Conservation (phyloP, 306 rosid genomes). For the Cucumis hystrix region DNA sequence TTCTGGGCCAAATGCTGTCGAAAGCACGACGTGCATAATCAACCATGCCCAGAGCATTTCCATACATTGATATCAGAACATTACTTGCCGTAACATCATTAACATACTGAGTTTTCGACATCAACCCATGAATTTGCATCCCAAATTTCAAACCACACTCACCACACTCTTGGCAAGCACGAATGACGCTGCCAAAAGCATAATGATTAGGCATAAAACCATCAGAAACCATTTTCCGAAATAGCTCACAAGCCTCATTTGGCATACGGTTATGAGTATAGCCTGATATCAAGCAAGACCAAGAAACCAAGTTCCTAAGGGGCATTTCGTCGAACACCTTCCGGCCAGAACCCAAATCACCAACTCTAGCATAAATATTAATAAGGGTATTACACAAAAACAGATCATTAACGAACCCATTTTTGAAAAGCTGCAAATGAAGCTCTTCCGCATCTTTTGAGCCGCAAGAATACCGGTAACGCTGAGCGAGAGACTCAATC, state of each 20-base stretch:
- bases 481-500: slow-evolving; percentile 19
- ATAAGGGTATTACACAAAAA: slow-evolving; percentile 63
- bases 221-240: slow-evolving; percentile 34
- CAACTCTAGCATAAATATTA: slow-evolving; percentile 36
- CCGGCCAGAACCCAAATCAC: slow-evolving; percentile 33
- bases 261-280: slow-evolving; percentile 43
- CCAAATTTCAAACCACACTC: slow-evolving; percentile 37
- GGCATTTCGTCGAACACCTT: slow-evolving; percentile 67
- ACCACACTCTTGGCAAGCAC: slow-evolving; percentile 59
- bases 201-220: slow-evolving; percentile 49
- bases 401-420: slow-evolving; percentile 44
- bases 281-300: slow-evolving; percentile 78
- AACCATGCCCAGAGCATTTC: slow-evolving; percentile 32
- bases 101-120: slow-evolving; percentile 36
- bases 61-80: slow-evolving; percentile 74
- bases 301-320: slow-evolving; percentile 50
- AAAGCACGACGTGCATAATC: slow-evolving; percentile 52
- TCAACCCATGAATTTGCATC: slow-evolving; percentile 53
- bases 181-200: slow-evolving; percentile 62
- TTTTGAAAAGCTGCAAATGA: slow-evolving; percentile 50
- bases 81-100: slow-evolving; percentile 45
- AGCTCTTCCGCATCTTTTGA: slow-evolving; percentile 41
- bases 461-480: slow-evolving; percentile 28
- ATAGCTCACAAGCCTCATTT: slow-evolving; percentile 44
- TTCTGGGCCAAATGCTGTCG: slow-evolving; percentile 29